Percentiles rank a stretch among this genome's conserved stretches.
Evolutionary conservation across 495 filamentous ascomycete genomes (phyloP).

Genomic region (Delitschia confertaspora): DNA sequence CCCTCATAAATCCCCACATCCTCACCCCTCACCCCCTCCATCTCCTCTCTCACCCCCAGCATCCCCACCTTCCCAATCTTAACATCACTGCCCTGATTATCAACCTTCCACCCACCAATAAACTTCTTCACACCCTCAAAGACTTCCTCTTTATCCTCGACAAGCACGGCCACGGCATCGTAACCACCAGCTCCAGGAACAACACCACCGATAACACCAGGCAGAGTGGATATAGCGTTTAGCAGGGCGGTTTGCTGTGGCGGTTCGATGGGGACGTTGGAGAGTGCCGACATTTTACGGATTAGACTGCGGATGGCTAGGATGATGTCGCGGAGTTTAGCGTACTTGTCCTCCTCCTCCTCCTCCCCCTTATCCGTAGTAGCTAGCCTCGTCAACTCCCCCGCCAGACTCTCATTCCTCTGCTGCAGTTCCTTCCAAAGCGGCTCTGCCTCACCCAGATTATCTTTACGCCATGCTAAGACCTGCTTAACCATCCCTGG

Average conservation of each 20-base stretch:
- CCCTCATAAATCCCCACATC: slow-evolving; percentile 49
- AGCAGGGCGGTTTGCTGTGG: slow-evolving; percentile 73
- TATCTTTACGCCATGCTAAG: slow-evolving; percentile 66
- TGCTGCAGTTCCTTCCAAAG: slow-evolving; percentile 67
- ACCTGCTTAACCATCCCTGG: slow-evolving; percentile 93
- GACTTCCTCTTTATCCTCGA: slow-evolving; percentile 64
- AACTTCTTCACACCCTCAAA: slow-evolving; percentile 53
- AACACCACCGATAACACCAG: slow-evolving; percentile 81
- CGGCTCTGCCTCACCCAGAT: slow-evolving; percentile 53
- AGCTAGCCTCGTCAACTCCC: slow-evolving; percentile 45
- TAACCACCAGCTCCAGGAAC: slow-evolving; percentile 93
- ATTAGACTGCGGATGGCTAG: slow-evolving; percentile 51
- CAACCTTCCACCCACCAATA: slow-evolving; percentile 54
- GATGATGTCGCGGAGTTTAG: slow-evolving; percentile 34
- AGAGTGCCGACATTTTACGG: slow-evolving; percentile 61
- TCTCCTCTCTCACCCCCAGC: slow-evolving; percentile 75
- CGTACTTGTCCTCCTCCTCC: slow-evolving; percentile 31
- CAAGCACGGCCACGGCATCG: slow-evolving; percentile 77
- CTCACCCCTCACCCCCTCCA: slow-evolving; percentile 72
- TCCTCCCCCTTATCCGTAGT: slow-evolving; percentile 26
- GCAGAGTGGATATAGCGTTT: slow-evolving; percentile 59
- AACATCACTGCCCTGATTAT: slow-evolving; percentile 40
- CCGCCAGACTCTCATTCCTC: slow-evolving; percentile 62
- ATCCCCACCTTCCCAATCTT: slow-evolving; percentile 66
- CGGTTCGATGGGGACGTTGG: slow-evolving; percentile 86